Evolutionary conservation across 1,139 yeast genomes (phyloP).

Genomic region (Zygoascus sp.): DNA sequence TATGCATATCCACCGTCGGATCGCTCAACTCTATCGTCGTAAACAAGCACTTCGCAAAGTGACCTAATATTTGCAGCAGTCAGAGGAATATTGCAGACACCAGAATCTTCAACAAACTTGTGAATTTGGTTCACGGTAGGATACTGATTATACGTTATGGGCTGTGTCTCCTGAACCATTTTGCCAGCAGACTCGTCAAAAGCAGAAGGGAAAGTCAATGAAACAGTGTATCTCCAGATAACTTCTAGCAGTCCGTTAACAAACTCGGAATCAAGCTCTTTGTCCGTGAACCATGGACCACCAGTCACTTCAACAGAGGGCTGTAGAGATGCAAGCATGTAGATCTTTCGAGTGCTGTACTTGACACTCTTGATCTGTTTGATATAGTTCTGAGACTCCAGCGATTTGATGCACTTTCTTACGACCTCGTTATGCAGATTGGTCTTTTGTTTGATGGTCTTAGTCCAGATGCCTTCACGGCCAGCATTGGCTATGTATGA

Average conservation of each 20-base stretch:
- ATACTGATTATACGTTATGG: constrained; percentile 55
- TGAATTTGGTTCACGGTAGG: constrained; percentile 70
- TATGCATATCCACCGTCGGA: constrained; percentile 43
- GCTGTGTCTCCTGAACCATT: constrained; percentile 38
- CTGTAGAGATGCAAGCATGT: constrained; percentile 88
- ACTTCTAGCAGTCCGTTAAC: constrained; percentile 79
- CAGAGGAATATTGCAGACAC: constrained; percentile 79
- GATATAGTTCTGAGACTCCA: constrained; percentile 80
- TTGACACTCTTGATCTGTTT: constrained; percentile 90
- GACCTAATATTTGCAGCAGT: constrained; percentile 69
- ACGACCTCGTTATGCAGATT: constrained; percentile 93
- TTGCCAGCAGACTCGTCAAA: constrained; percentile 35
- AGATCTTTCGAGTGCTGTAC: constrained; percentile 93
- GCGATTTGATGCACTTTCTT: constrained; percentile 71
- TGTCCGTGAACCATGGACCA: constrained; percentile 98
- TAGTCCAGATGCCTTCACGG: constrained; percentile 92
- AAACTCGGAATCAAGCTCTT: constrained; percentile 90
- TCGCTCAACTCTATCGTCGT: constrained; percentile 78
- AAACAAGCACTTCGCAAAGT: constrained; percentile 80
- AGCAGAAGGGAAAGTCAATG: constrained; percentile 70
- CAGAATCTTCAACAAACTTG: constrained; percentile 67
- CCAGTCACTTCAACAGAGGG: constrained; percentile 97
- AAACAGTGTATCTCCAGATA: constrained; percentile 81
- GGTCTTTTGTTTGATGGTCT: constrained; percentile 84
- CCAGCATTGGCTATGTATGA: constrained; percentile 89